Base-by-base conservation (phyloP, 768 basidiomycete genomes). In the Collybiopsis luxurians region DNA sequence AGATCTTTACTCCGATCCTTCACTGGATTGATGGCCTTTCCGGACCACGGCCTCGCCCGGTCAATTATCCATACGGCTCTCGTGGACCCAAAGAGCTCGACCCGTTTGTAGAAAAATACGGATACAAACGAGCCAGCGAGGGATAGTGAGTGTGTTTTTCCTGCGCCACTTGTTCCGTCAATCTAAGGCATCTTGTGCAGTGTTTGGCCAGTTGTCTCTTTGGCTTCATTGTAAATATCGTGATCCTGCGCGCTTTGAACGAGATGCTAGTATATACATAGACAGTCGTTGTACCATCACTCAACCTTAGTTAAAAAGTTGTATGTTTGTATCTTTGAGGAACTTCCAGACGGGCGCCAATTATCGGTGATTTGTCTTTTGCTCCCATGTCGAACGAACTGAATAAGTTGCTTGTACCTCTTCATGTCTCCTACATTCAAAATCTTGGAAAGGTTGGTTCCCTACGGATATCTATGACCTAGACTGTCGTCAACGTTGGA, bases 1-100 rank as follows among this genome's bases (percentile, higher is more conserved):
- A 94, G 91, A 95, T 95, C 65, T 95, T 94, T 76, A 95, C 93
- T 23, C 94, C 92, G 21, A 90, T 96, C 69, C 72, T 97, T 62
- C 95, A 95, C 76, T 95, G 93, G 94, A 96, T 96, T 69, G 95
- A 97, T 13, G 91, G 92, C 11, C 78, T 79, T 71, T 69, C 74
- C 43, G 90, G 87, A 3, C 73, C 75, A 39, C 73, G 72, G 30
- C 95, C 95, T 49, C 85, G 72, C 65, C 94, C 92, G 4, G 73
- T 83, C 47, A 69, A 79, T 17, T 99, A 99, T 75, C 84, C 87
- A 4, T 99, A 98, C 69, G 97, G 97, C 44, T 94, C 94, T 57
- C 87, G 97, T 59, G 97, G 95, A n/a, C 97, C 96, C 0, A 85
- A 85, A 62, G 80, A 87, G 67, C 76, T 98, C 38, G 90, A 92